Evolutionary conservation across 352 stramenopile species (phyloP).

Genomic region (Pythium insidiosum): DNA sequence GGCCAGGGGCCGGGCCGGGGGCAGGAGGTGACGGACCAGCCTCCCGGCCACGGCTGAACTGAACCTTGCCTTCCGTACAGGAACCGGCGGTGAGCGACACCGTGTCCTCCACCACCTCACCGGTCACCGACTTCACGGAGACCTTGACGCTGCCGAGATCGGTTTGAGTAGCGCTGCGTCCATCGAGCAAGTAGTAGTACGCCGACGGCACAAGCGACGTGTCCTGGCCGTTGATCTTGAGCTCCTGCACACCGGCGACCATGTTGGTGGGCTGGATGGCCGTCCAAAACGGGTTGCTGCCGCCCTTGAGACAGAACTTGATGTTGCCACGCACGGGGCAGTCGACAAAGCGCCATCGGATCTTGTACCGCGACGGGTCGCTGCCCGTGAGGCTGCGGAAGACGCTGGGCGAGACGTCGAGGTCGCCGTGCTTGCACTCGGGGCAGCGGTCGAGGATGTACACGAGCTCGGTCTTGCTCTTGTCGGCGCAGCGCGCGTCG

Average conservation of each 20-base stretch:
- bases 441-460: slow-evolving; percentile 67
- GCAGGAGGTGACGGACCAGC: no score
- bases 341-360: slow-evolving; percentile 64
- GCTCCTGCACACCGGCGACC: slow-evolving; percentile 31
- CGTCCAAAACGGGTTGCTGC: slow-evolving; percentile 51
- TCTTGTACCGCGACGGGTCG: slow-evolving; percentile 32
- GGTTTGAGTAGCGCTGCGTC: slow-evolving; percentile 17
- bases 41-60: no score
- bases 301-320: slow-evolving; percentile 44
- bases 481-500: slow-evolving; percentile 39
- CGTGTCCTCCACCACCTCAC: slow-evolving; percentile 47
- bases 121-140: slow-evolving; percentile 43
- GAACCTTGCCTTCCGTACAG: slow-evolving; percentile 36
- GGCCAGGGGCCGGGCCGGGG: no score
- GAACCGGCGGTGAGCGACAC: slow-evolving; percentile 37
- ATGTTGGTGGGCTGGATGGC: slow-evolving; percentile 59
- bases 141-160: slow-evolving; percentile 28
- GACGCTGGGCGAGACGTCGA: slow-evolving; percentile 51
- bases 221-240: slow-evolving; percentile 42
- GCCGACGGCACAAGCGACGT: slow-evolving; percentile 50
- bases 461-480: slow-evolving; percentile 30
- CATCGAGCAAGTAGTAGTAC: slow-evolving; percentile 57
- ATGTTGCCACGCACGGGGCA: slow-evolving; percentile 34
- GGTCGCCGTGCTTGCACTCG: slow-evolving; percentile 53
- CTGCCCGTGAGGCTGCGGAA: slow-evolving; percentile 62